phyloP scores from a whole-genome alignment of 108 stramenopile species.

The Mediolabrus comicus region DNA sequence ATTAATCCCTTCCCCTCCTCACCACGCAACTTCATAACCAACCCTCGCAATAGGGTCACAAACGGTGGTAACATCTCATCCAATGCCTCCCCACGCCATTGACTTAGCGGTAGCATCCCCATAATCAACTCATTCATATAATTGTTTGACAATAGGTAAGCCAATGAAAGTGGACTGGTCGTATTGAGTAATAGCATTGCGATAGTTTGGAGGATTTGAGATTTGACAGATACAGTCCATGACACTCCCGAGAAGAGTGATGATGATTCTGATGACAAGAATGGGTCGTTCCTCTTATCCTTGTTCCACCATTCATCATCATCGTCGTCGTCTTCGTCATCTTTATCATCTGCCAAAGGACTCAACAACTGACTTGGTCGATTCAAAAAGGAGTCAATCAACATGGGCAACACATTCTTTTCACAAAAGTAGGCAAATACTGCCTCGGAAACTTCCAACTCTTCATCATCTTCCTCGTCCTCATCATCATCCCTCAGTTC shows the following conservation, averaged over 20 bases:
- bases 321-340: background rate
- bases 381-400: conserved; percentile 70
- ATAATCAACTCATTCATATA: conserved; percentile 77
- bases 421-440: conserved; percentile 89
- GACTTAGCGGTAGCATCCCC: conserved; percentile 68
- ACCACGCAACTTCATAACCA: conserved; percentile 59
- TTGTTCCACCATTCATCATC: conserved; percentile 2
- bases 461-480: conserved; percentile 12
- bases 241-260: conserved; percentile 61
- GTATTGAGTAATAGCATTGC: conserved; percentile 61
- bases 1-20: conserved; percentile 36
- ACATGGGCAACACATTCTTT: conserved; percentile 70
- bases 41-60: conserved; percentile 65
- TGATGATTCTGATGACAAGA: background rate
- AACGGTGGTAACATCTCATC: conserved; percentile 75
- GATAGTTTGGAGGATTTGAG: conserved; percentile 69
- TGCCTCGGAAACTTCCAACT: conserved; percentile 33
- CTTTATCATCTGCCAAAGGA: background rate
- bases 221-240: conserved; percentile 71
- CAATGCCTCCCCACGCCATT: conserved; percentile 72
- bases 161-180: conserved; percentile 51
- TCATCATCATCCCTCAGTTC: background rate
- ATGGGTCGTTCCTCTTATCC: conserved; percentile 5
- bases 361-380: conserved; percentile 32
- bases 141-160: conserved; percentile 80